phyloP scores from a whole-genome alignment of 768 basidiomycete genomes.

The Phylloporus sp. region DNA sequence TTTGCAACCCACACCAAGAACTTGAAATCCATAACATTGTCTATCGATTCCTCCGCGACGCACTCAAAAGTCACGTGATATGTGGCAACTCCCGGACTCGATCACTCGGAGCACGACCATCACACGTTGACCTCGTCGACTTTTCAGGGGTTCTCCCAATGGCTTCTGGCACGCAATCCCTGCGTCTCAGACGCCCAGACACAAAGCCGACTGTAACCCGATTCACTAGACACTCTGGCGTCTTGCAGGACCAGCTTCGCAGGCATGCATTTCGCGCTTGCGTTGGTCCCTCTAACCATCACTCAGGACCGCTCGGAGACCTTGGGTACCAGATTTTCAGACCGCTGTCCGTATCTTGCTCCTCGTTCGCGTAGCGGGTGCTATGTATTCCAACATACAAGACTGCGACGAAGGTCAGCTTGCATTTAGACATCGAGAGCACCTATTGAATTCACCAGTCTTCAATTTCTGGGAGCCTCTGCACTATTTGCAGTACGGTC shows the following conservation, averaged over 20 bases:
- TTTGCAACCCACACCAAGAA: background rate
- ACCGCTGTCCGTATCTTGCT: slow-evolving; percentile 80
- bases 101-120: background rate
- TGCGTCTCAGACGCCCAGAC: slow-evolving; percentile 48
- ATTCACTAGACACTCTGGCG: slow-evolving; percentile 52
- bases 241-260: slow-evolving; percentile 77
- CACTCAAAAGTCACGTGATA: slow-evolving; percentile 14
- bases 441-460: slow-evolving; percentile 44
- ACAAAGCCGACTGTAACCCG: slow-evolving; percentile 24
- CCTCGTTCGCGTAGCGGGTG: slow-evolving; percentile 71
- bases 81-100: background rate
- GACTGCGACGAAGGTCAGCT: slow-evolving; percentile 93
- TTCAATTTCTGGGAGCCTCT: slow-evolving; percentile 99
- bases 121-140: background rate
- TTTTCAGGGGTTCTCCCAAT: slow-evolving; percentile 23
- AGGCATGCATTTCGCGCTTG: slow-evolving; percentile 39
- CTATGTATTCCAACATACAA: slow-evolving; percentile 93
- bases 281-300: slow-evolving; percentile 7
- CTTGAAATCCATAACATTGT: background rate
- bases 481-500: slow-evolving; percentile 81
- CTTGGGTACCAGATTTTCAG: slow-evolving; percentile 83
- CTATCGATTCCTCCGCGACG: slow-evolving; percentile 5
- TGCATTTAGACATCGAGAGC: background rate
- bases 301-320: slow-evolving; percentile 59
- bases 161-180: slow-evolving; percentile 43